Base-by-base conservation (phyloP, 148 eudicot species). In the Chenopodium berlandieri region DNA sequence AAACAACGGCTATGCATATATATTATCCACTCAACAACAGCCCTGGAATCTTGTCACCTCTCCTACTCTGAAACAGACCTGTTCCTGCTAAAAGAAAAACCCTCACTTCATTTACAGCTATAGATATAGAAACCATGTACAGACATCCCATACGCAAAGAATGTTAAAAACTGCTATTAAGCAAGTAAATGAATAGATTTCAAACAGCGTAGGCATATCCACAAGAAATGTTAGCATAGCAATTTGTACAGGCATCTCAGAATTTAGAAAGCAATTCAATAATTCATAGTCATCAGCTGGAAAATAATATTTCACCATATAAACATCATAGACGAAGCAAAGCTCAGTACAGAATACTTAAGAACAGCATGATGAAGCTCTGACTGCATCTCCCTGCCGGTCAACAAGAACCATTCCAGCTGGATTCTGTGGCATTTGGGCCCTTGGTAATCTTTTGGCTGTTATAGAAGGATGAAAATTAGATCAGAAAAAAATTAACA, bases 381-480 rank as follows among this genome's bases (percentile, higher is more conserved):
- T 89, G 75, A 92, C 81, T 83, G 93, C 94, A 80, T 90, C 98
- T 40, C 93, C 76, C 78, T 91, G 95, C 83, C 97, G 85, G 80
- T 96, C 92, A 19, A 90, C 94, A 34, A 96, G 93, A 88, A 96
- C 97, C 98, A 96, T 96, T 65, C 98, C 97, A 50, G 97, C 92
- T 64, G 97, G 94, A 84, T 91, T 94, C 81, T 92, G 98, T 67
- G 94, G 83, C 64, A 97, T 88, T 82, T 94, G 98, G 75, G 95
- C 97, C 88, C 95, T 91, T 6, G 99, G 98, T 78, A 96, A 80
- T 77, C 86, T 86, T 85, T 92, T 96, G 1, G 98, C 98, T 94
- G 91, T 70, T 71, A 52, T 30, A 62, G 23, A 83, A 16, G 54
- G 58, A 27, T 17, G 13, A 79, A 86, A 14, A 48, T 48, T 23